Evolutionary conservation across 1,139 yeast species (phyloP), one percentile per base, ranked within the genome.

Genomic region (Taphrina betulina): DNA sequence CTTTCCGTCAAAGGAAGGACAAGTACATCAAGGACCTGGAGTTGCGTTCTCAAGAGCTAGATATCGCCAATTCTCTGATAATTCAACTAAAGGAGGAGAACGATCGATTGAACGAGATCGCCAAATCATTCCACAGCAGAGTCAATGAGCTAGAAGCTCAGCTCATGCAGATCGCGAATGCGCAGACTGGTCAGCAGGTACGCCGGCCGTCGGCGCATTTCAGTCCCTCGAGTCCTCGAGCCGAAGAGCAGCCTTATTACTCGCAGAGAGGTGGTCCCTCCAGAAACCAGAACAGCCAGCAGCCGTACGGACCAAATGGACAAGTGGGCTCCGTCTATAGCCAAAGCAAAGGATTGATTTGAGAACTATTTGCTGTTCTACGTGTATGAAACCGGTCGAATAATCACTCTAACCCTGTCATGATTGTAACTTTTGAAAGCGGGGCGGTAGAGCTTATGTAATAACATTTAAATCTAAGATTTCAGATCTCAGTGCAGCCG

Each of bases 1-100:
- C 97, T 7, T 92, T 89, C 70, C 76, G 98, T 60, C 97, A 92
- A 70, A 79, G 98, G 62, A 92, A 92, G 69, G 97, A 92, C 69
- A 77, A 77, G 57, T 88, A 85, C 66, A 78, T 92, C 82, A 79
- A 82, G 66, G 96, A 89, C 61, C 75, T 92, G 60, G 96, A 90
- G 68, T 14, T 37, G 40, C 40, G 48, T 14, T 35, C 53, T 5
- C 52, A 37, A 16, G 53, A 53, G 24, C 29, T 53, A 7, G 57
- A 52, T 20, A 43, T 41, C 19, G 50, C 59, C 22, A 59, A 44
- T 19, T 83, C 82, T 57, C 82, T 85, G 63, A 95, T 90, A 17
- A 71, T 75, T 58, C 70, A 72, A 60, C 75, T 90, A 62, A 96
- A 90, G 69, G 78, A 78, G 23, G 56, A 52, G 43, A 52, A 52